Base-by-base conservation (phyloP, 2,329 filamentous ascomycete species). In the Fusarium sp. region DNA sequence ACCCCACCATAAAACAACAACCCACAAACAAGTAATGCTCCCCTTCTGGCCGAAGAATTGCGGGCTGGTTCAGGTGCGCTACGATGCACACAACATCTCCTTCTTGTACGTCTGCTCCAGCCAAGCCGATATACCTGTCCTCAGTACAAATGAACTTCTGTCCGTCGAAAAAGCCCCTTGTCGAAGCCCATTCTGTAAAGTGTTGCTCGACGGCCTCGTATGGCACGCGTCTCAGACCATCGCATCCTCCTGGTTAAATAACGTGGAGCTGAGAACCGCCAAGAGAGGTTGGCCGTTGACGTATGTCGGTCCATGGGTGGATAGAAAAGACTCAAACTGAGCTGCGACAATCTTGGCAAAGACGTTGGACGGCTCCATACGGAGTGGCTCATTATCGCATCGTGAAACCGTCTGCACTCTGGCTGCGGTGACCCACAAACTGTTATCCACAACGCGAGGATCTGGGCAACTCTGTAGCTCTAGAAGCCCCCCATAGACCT, bases 101-200 rank as follows among this genome's bases (percentile, higher is more conserved):
- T 0, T 9, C 11, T 0, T 2, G 0, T 0, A 54, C 31, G 3
- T 54, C 31, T 1, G 23, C 23, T 16, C 7, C 0, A 7, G 34
- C 27, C 5, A 29, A 2, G 4, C 53, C 61, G 0, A 59, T 18
- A 2, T 54, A 49, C 0, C 61, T 29, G 6, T 54, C 23, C 0
- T 51, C 0, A 0, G 42, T 64, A 1, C 1, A 34, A 0, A 62
- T 56, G 0, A 62, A 2, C 2, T 8, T 59, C 1, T 16, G 10
- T 4, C 16, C 7, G 11, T 50, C 11, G 1, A 11, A 2, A 4
- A 18, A 5, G 1, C 1, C 3, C 4, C 11, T 1, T 1, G 3
- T 13, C 8, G 2, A 6, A 14, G 6, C 0, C 60, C 54, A 51
- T 13, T 62, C 33, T 14, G 4, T 4, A 42, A 42, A 1, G 2